Base-by-base conservation (phyloP, 1,284 basidiomycete genomes). In the Naganishia sp. region DNA sequence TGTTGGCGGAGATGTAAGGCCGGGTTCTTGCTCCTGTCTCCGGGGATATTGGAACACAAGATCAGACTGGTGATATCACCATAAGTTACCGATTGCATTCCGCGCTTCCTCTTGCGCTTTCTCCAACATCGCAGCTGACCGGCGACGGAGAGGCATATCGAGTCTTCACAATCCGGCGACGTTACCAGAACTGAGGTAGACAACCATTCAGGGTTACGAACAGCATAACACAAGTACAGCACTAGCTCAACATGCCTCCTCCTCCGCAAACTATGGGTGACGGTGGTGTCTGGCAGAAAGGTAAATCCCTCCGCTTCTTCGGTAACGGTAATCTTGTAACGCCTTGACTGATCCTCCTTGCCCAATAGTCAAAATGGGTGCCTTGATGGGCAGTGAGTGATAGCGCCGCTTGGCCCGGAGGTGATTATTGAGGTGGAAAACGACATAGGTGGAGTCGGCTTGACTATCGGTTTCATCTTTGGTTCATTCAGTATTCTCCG, bases 381-480 rank as follows among this genome's bases (percentile, higher is more conserved):
- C 90, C 55, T 80, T 92, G 68, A 94, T 94, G 91, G 92, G 92
- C 69, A 75, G 77, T 76, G 60, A 72, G 75, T 53, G 10, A 23
- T 6, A 15, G 13, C 21, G 9, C 31, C 31, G 32, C 51, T 13
- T 39, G 17, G 15, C 46, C 18, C 11, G 39, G 32, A 18, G n/a
- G 13, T 15, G 2, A 7, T 7, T 18, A 46, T 18, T 35, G 21
- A 62, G 51, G 62, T 18, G 3, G 56, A 39, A 31, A 42, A 31
- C 52, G 21, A 18, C n/a, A 6, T 49, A 77, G 88, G 87, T 70
- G 90, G 90, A 71, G 93, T 95, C 66, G 93, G 93, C 35, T 84
- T 94, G 56, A 94, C 92, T 43, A 94, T 95, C 74, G 93, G 93
- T n/a, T 95, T 96, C 81, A 88, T 96, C 70, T 96, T 96, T 75